Conservation (phyloP, 192 early-diverging fungal genomes). For the Gorgonomyces haynaldii region DNA sequence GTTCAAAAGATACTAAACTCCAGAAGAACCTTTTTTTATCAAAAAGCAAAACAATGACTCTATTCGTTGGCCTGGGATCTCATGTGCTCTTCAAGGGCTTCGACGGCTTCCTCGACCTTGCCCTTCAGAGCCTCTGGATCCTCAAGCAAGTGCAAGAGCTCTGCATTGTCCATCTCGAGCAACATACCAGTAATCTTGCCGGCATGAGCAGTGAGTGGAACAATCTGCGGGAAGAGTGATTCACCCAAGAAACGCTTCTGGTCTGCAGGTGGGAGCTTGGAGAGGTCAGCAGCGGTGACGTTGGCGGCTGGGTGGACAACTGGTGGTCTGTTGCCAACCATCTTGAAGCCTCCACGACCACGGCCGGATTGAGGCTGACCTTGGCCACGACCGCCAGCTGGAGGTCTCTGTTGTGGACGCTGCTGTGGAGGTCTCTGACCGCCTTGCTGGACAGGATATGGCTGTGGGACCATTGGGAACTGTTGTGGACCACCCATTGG, state of each 20-base stretch:
- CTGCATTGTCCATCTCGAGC: slow-evolving; percentile 95
- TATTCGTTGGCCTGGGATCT: slow-evolving; percentile 4
- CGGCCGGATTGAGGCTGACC: slow-evolving; percentile 17
- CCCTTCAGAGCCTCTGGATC: slow-evolving; percentile 59
- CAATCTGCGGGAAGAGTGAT: slow-evolving; percentile 82
- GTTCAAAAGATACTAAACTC: no score
- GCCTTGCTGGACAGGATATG: slow-evolving; percentile 7
- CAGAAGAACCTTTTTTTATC: no score
- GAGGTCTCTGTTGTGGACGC: slow-evolving; percentile 9
- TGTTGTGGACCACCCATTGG: slow-evolving; percentile 8
- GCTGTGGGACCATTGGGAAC: neutral
- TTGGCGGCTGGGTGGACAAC: slow-evolving; percentile 21
- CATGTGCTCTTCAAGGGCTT: slow-evolving; percentile 65
- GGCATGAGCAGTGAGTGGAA: slow-evolving; percentile 58
- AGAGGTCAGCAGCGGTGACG: slow-evolving; percentile 68
- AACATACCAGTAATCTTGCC: slow-evolving; percentile 99
- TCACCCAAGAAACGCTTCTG: slow-evolving; percentile 98
- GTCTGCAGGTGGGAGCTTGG: slow-evolving; percentile 64
- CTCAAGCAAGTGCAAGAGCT: slow-evolving; percentile 83
- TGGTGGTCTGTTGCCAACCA: slow-evolving; percentile 33
- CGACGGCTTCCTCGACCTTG: slow-evolving; percentile 79
- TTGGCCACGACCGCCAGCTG: slow-evolving; percentile 8
- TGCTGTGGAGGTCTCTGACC: neutral
- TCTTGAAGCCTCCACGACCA: slow-evolving; percentile 37
- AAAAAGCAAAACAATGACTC: no score